Evolutionary conservation across 2,329 filamentous ascomycete genomes (phyloP).

Genomic region (Botrytis pseudocinerea): DNA sequence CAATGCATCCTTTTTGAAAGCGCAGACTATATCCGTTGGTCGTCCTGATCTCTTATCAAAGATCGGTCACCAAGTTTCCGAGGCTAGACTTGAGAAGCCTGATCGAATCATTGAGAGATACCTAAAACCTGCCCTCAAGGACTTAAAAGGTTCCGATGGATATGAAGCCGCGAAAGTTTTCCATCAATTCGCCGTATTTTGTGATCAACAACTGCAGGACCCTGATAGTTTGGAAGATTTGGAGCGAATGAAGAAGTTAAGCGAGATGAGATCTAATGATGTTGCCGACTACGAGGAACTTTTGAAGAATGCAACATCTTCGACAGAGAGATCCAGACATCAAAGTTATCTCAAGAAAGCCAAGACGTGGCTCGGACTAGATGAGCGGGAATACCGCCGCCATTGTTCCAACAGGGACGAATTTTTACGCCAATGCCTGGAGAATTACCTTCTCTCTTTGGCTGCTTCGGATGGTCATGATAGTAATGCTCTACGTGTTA

Average conservation of each 20-base stretch:
- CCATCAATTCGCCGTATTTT: constrained; percentile 93
- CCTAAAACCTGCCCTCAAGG: constrained; percentile 78
- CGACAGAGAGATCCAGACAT: constrained; percentile 57
- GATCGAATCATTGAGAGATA: constrained; percentile 87
- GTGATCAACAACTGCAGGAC: constrained; percentile 89
- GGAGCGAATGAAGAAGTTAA: constrained; percentile 74
- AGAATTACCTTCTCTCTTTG: constrained; percentile 88
- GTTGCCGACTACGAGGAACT: constrained; percentile 70
- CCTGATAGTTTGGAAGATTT: constrained; percentile 83
- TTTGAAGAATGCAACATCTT: constrained; percentile 44
- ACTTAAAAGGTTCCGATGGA: constrained; percentile 68
- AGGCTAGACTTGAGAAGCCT: constrained; percentile 86
- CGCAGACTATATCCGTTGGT: constrained; percentile 71
- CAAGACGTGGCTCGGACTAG: constrained; percentile 86
- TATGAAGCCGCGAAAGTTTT: constrained; percentile 83
- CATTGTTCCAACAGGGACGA: constrained; percentile 74
- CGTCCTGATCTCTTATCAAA: constrained; percentile 81
- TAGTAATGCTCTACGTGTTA: constrained; percentile 87
- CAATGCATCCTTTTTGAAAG: constrained; percentile 58
- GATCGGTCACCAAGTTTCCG: constrained; percentile 83
- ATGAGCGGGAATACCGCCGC: constrained; percentile 81
- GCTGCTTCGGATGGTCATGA: constrained; percentile 84
- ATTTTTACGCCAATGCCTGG: constrained; percentile 83
- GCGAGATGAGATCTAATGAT: constrained; percentile 78
- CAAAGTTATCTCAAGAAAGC: constrained; percentile 67